phyloP scores from a whole-genome alignment of 2,329 filamentous ascomycete genomes.

The Claviceps monticola region DNA sequence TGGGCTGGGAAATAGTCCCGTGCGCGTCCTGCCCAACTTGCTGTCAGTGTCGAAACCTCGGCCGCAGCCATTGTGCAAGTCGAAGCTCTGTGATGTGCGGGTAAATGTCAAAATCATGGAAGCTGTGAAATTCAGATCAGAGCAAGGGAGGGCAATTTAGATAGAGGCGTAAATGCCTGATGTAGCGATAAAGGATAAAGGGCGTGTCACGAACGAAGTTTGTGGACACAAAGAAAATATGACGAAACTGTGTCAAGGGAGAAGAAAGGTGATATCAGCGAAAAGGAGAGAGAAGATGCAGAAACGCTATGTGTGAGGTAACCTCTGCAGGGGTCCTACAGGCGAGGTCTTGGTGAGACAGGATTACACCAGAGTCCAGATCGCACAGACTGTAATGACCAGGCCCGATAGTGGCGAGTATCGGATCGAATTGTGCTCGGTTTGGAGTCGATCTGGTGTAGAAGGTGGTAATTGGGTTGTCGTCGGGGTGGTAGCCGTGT shows the following conservation, averaged over 20 bases:
- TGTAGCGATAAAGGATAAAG: too few species aligned
- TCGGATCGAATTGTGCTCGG: not conserved
- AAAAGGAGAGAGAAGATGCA: not conserved
- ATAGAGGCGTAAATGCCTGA: too few species aligned
- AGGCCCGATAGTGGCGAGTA: not conserved
- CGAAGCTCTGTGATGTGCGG: constrained; percentile 28
- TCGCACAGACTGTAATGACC: not conserved
- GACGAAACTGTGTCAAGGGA: not conserved
- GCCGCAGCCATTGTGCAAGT: constrained; percentile 41
- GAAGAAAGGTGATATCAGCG: not conserved
- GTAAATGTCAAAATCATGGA: constrained; percentile 38
- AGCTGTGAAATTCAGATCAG: constrained; percentile 17
- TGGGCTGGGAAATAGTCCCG: constrained; percentile 23
- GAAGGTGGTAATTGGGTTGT: not conserved
- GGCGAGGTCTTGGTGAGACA: not conserved
- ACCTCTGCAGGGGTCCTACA: not conserved
- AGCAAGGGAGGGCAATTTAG: not conserved
- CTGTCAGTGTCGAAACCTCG: constrained; percentile 30
- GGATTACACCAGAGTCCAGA: not conserved
- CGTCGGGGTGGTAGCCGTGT: not conserved
- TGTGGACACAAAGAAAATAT: too few species aligned
- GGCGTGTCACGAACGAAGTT: too few species aligned
- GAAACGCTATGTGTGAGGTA: not conserved
- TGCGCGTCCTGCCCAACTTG: constrained; percentile 27
- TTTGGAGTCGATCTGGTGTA: not conserved